phyloP scores from a whole-genome alignment of 2,329 filamentous ascomycete species.

The Trichoderma harzianum region DNA sequence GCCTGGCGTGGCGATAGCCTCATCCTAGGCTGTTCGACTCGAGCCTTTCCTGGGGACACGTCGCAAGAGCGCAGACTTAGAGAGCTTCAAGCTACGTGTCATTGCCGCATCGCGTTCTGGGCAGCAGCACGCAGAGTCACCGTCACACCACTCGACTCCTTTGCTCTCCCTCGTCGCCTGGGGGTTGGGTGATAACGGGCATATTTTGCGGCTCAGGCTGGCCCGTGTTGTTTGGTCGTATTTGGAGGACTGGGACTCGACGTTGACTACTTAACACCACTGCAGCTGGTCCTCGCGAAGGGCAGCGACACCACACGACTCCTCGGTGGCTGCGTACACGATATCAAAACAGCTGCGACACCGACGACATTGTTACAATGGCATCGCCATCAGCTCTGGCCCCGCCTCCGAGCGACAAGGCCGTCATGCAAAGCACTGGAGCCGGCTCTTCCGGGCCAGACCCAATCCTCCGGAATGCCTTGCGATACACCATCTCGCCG shows the following conservation, averaged over 20 bases:
- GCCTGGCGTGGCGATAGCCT: slow-evolving; percentile 1
- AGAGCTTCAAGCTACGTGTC: not conserved
- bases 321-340: not conserved
- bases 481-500: slow-evolving; percentile 81
- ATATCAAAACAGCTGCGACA: not conserved
- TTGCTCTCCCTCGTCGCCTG: not conserved
- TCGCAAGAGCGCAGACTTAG: not conserved
- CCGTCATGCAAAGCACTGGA: not conserved
- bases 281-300: not conserved
- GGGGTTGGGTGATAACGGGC: not conserved
- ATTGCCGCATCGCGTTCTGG: not conserved
- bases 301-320: not conserved
- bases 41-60: not conserved
- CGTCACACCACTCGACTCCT: not conserved
- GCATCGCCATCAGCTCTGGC: not conserved
- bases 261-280: not conserved
- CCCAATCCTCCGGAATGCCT: slow-evolving; percentile 75
- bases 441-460: slow-evolving; percentile 40
- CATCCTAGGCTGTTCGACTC: not conserved
- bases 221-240: no score
- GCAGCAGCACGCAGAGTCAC: not conserved
- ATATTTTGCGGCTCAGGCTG: not conserved
- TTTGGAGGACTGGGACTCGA: not conserved
- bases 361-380: not conserved
- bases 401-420: not conserved